These are phyloP conservation scores for Straminergon stramineum DNA, from an alignment of 225 moss, liverwort and hornwort genomes.

Conservation along the genomic window DNA sequence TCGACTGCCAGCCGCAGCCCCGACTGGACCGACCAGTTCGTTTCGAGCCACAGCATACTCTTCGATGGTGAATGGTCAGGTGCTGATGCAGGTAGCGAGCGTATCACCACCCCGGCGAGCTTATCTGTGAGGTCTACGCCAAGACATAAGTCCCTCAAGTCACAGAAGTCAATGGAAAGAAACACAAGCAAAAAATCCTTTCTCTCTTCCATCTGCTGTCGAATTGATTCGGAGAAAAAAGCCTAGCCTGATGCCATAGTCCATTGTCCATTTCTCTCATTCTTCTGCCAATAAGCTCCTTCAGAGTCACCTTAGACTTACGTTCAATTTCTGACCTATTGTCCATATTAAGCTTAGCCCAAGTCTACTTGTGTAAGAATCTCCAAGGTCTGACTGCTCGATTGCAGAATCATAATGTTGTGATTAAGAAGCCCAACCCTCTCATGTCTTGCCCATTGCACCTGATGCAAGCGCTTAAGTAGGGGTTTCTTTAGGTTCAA, in stretches of 20 bases:
- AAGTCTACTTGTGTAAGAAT: not conserved
- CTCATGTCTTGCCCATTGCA: not conserved
- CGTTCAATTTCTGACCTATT: not conserved
- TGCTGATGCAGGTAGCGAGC: not conserved
- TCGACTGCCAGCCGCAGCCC: constrained; percentile 18
- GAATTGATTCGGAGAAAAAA: not conserved
- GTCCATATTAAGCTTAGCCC: not conserved
- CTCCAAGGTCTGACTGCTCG: not conserved
- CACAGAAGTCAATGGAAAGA: constrained; percentile 11
- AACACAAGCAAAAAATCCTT: constrained; percentile 23
- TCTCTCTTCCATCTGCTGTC: constrained; percentile 28
- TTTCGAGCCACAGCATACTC: constrained; percentile 19
- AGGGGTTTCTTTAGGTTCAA: not conserved
- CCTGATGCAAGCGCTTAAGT: not conserved
- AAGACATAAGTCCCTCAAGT: not conserved
- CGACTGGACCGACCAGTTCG: constrained; percentile 29
- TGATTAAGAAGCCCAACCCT: not conserved
- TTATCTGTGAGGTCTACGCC: constrained; percentile 8
- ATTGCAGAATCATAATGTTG: not conserved
- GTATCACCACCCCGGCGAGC: not conserved
- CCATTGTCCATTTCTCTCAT: not conserved
- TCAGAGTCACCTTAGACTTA: not conserved
- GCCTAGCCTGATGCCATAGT: not conserved
- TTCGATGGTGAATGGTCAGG: constrained; percentile 14
- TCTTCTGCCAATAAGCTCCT: not conserved